A percentile compares a stretch with the other conserved stretches of the same genome.
phyloP scores from a whole-genome alignment of 306 rosid genomes.

The Senna siamea region DNA sequence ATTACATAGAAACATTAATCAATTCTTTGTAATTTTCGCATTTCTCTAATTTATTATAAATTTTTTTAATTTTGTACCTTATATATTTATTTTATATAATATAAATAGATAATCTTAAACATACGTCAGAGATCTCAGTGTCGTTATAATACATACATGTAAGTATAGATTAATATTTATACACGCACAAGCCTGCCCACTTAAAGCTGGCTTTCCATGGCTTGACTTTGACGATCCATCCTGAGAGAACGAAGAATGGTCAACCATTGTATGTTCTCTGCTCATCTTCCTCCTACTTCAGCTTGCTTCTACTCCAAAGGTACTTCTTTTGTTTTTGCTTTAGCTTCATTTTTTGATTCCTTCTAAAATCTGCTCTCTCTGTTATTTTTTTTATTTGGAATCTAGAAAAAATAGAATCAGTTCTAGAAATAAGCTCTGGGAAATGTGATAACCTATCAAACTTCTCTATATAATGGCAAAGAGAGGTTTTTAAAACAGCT shows the following conservation, averaged over 20 bases:
- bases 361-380: neutral
- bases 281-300: neutral
- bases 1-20: too few relatives aligned
- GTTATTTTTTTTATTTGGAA: too few relatives aligned
- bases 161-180: too few relatives aligned
- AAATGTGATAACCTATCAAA: conserved; percentile 5
- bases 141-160: too few relatives aligned
- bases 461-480: neutral
- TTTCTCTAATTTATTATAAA: too few relatives aligned
- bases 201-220: too few relatives aligned
- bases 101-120: too few relatives aligned
- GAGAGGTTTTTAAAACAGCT: conserved; percentile 1
- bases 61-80: too few relatives aligned
- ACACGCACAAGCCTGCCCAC: too few relatives aligned
- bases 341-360: neutral
- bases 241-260: neutral
- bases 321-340: neutral
- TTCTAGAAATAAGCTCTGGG: neutral
- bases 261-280: neutral
- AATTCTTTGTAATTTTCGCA: too few relatives aligned
- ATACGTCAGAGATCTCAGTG: too few relatives aligned
- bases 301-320: neutral
- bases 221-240: too few relatives aligned
- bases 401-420: neutral
- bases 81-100: neutral